Evolutionary conservation across 139 green algal genomes (phyloP).

Genomic region (Diplosphaera chodatii): DNA sequence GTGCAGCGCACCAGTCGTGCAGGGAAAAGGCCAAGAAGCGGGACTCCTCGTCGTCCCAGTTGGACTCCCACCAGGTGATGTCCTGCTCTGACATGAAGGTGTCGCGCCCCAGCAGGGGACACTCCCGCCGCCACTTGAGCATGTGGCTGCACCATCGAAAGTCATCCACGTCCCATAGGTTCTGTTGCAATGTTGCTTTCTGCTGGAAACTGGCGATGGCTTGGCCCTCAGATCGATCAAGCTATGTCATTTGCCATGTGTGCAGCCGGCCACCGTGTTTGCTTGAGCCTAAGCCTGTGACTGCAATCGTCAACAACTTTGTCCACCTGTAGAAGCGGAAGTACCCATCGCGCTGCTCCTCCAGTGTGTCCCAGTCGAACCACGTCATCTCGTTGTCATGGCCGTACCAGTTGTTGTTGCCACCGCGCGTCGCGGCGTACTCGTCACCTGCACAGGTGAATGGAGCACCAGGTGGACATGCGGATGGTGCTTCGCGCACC

Average conservation of each 20-base stretch:
- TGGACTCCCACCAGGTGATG: constrained; percentile 95
- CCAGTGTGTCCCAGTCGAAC: constrained; percentile 65
- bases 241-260: too few species aligned
- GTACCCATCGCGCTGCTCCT: constrained; percentile 29
- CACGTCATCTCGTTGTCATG: constrained; percentile 83
- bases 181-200: too few species aligned
- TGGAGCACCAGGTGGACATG: too few species aligned
- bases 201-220: too few species aligned
- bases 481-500: too few species aligned
- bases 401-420: constrained; percentile 99
- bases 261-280: too few species aligned
- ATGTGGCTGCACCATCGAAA: constrained; percentile 58
- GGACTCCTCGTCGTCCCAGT: constrained; percentile 87
- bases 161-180: too few species aligned
- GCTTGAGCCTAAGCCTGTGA: too few species aligned
- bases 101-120: constrained; percentile 71
- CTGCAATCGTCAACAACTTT: too few species aligned
- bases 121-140: constrained; percentile 71
- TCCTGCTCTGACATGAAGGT: constrained; percentile 73
- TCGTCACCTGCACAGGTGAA: constrained; percentile 89
- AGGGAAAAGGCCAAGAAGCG: constrained; percentile 94
- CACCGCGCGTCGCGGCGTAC: constrained; percentile 67
- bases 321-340: constrained; percentile 47
- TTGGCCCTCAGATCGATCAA: too few species aligned
- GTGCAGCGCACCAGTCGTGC: constrained; percentile 46